These are phyloP conservation scores for Ogataea pilisensis DNA, from an alignment of 805 yeast genomes.

Conservation along the genomic window DNA sequence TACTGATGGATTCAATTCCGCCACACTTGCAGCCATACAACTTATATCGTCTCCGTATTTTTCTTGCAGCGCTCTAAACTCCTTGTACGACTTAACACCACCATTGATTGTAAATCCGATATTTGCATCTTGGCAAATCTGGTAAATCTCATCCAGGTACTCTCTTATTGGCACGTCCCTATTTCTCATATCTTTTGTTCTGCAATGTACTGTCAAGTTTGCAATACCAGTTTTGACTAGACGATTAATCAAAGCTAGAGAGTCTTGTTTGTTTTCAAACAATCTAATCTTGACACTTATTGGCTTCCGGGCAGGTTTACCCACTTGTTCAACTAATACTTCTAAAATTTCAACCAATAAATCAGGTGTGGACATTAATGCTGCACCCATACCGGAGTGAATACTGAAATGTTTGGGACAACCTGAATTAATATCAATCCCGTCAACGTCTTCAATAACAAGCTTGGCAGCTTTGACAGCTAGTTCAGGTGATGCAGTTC, in stretches of 20 bases:
- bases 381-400: conserved; percentile 98
- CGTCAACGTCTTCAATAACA: conserved; percentile 83
- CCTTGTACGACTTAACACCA: conserved; percentile 51
- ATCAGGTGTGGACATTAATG: conserved; percentile 79
- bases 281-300: conserved; percentile 89
- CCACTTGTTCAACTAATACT: conserved; percentile 73
- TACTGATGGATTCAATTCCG: conserved; percentile 82
- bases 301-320: conserved; percentile 69
- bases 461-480: conserved; percentile 86
- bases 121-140: conserved; percentile 54
- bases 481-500: conserved; percentile 75
- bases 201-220: conserved; percentile 86
- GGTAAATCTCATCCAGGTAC: conserved; percentile 57
- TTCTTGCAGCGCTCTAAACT: conserved; percentile 48
- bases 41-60: conserved; percentile 64
- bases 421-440: conserved; percentile 92
- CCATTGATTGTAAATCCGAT: conserved; percentile 85
- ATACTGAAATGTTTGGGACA: conserved; percentile 95
- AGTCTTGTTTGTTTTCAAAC: conserved; percentile 56
- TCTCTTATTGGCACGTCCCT: conserved; percentile 77
- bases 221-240: conserved; percentile 75
- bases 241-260: conserved; percentile 54
- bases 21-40: conserved; percentile 90
- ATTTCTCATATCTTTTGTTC: conserved; percentile 85
- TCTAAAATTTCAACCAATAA: conserved; percentile 63